A percentile compares a stretch with the other conserved stretches of the same genome.
Conservation (phyloP, 2,329 filamentous ascomycete species). For the Penicillium freii region DNA sequence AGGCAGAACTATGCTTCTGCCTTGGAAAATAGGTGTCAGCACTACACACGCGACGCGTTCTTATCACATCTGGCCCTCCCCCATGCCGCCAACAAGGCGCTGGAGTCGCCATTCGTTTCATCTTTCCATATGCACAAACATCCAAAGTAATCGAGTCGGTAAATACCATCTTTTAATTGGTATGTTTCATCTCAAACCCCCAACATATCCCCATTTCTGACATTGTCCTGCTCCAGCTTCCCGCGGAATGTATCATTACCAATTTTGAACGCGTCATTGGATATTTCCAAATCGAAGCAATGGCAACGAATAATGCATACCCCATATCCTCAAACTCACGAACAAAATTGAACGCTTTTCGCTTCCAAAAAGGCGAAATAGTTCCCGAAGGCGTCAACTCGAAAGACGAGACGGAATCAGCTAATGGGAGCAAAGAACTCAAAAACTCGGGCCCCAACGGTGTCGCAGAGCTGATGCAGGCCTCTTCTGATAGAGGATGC, state of each 20-base stretch:
- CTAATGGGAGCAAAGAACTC: slow-evolving; percentile 48
- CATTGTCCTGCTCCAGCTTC: slow-evolving; percentile 13
- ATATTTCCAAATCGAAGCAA: slow-evolving; percentile 20
- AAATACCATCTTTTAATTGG: not conserved
- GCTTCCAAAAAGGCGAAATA: slow-evolving; percentile 44
- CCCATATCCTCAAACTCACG: slow-evolving; percentile 53
- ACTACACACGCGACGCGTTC: slow-evolving; percentile 34
- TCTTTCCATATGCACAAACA: slow-evolving; percentile 6
- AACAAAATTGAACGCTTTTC: slow-evolving; percentile 56
- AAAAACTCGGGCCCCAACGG: slow-evolving; percentile 37
- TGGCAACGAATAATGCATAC: slow-evolving; percentile 28
- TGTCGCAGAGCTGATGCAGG: slow-evolving; percentile 28
- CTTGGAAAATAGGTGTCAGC: slow-evolving; percentile 24
- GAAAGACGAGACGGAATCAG: slow-evolving; percentile 25
- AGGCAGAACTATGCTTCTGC: slow-evolving; percentile 19
- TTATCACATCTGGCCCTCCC: slow-evolving; percentile 17
- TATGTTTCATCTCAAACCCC: not conserved
- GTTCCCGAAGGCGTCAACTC: slow-evolving; percentile 16
- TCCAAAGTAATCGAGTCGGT: not conserved
- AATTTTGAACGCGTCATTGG: slow-evolving; percentile 18
- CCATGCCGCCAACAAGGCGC: slow-evolving; percentile 10
- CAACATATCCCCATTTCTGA: slow-evolving; percentile 12
- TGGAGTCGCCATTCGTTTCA: slow-evolving; percentile 17
- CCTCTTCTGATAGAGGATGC: slow-evolving; percentile 19
- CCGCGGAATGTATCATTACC: slow-evolving; percentile 29